Evolutionary conservation across 1,284 basidiomycete genomes (phyloP), one percentile per base, ranked within the genome.

Genomic region (Pseudomicrostroma phylloplanum): DNA sequence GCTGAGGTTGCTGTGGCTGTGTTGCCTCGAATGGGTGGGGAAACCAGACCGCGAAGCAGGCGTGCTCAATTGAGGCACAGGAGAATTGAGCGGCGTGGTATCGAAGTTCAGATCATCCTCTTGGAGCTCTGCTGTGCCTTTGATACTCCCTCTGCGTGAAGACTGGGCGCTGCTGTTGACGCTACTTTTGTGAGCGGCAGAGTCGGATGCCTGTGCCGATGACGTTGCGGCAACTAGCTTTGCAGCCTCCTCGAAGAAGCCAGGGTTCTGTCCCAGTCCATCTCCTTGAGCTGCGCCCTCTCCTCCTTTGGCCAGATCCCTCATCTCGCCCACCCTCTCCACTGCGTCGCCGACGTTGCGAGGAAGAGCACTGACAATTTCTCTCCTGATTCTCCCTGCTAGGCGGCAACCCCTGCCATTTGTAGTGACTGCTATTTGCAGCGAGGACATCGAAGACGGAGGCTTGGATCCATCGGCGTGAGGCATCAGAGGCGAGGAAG

Each of bases 381-480:
- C 91, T 26, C 94, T 82, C 51, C 87, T 85, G 43, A 98, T 82
- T 11, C 93, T 84, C 1, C 87, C 85, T 0, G 89, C 89, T 2
- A 98, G 82, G 13, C 94, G 83, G 74, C 94, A 97, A 0, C 93
- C 94, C 64, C 89, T 85, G 0, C 92, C 91, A 70, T 96, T 96
- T 1, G 93, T 93, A 0, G 91, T 91, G 0, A 97, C 85, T 0
- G 89, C 90, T 12, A 98, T 81, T 74, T 96, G 92, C 0, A 96
- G 82, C 1, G 88, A 86, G 6, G 84, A 73, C 0, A 60, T 61
- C 4, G 61, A 23, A 4, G 62, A 43, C 9, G 54, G n/a, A 9
- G 56, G 6, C 2, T n/a, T 23, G 15, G 43, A 25, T 26, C 26
- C 41, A 8, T 15, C 41, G 15, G 17, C 57, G 17, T 13, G 13